Conservation (phyloP, 768 basidiomycete genomes). For the Ramaria sp. region DNA sequence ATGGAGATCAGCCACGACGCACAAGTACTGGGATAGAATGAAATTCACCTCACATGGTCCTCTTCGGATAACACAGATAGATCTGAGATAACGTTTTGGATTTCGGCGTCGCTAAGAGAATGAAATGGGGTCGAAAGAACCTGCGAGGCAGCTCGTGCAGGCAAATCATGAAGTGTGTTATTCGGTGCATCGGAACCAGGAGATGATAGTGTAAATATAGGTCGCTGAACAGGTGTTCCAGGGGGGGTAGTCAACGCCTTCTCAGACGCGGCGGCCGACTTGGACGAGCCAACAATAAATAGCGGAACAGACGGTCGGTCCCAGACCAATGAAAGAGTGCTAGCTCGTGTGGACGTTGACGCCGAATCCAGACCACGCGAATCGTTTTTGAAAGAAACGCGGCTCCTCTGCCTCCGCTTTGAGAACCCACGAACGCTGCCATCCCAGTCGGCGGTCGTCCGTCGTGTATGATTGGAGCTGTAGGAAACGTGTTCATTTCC, state of each 20-base stretch:
- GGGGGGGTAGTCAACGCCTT: slow-evolving; percentile 15
- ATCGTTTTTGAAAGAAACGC: background rate
- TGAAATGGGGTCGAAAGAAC: slow-evolving; percentile 70
- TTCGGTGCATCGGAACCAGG: slow-evolving; percentile 5
- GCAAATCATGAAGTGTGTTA: slow-evolving; percentile 9
- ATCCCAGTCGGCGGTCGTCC: slow-evolving; percentile 30
- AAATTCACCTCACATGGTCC: slow-evolving; percentile 1
- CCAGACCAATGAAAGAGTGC: slow-evolving; percentile 31
- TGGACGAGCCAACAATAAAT: slow-evolving; percentile 34
- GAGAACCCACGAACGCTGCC: slow-evolving; percentile 47
- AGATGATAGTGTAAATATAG: slow-evolving; percentile 3
- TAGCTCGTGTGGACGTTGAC: slow-evolving; percentile 17
- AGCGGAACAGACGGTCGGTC: slow-evolving; percentile 27
- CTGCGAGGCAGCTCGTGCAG: slow-evolving; percentile 23
- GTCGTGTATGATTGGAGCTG: slow-evolving; percentile 12
- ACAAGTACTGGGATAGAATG: slow-evolving; percentile 12
- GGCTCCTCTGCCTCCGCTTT: slow-evolving; percentile 28
- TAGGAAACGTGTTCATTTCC: background rate
- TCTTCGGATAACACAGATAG: slow-evolving; percentile 19
- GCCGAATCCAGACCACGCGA: background rate
- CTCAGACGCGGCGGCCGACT: slow-evolving; percentile 17
- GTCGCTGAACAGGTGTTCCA: slow-evolving; percentile 19
- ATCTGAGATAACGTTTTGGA: slow-evolving; percentile 50
- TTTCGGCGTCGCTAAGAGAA: slow-evolving; percentile 63
- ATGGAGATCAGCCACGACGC: slow-evolving; percentile 28